These are phyloP conservation scores for Neonectria faginata DNA, from an alignment of 2,329 filamentous ascomycete genomes.

Conservation along the genomic window DNA sequence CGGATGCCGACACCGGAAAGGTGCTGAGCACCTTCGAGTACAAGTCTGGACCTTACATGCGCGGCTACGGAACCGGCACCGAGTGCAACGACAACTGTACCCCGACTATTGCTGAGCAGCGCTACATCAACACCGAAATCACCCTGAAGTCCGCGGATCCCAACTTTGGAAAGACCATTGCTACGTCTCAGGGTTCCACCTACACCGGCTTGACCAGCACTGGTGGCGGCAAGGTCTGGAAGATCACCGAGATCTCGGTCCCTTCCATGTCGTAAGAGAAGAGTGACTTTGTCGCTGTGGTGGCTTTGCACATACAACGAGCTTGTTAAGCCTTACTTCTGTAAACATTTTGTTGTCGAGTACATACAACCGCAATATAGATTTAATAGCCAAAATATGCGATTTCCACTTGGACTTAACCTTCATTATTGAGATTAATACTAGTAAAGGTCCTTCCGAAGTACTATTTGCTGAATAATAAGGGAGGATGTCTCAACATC, in stretches of 20 bases:
- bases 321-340: not conserved
- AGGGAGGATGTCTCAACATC: too few species aligned
- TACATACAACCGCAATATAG: not conserved
- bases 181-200: slow-evolving; percentile 31
- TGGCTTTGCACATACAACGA: not conserved
- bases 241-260: slow-evolving; percentile 34
- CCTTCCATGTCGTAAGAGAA: slow-evolving; percentile 26
- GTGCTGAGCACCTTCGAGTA: slow-evolving; percentile 31
- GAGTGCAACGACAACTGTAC: slow-evolving; percentile 37
- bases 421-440: not conserved
- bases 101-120: slow-evolving; percentile 32
- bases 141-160: slow-evolving; percentile 30
- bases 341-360: slow-evolving; percentile 11
- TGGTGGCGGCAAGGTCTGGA: slow-evolving; percentile 33
- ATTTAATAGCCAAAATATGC: not conserved
- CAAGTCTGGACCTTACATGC: slow-evolving; percentile 38
- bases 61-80: slow-evolving; percentile 38
- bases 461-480: too few species aligned
- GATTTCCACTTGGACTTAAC: not conserved
- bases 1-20: slow-evolving; percentile 34
- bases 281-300: too few species aligned
- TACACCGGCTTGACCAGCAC: slow-evolving; percentile 30
- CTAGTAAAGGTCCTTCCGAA: not conserved
- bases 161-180: slow-evolving; percentile 36
- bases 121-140: slow-evolving; percentile 36